Evolutionary conservation across 129 eudicot species (phyloP).

Genomic region (Pseudognaphalium luteoalbum): DNA sequence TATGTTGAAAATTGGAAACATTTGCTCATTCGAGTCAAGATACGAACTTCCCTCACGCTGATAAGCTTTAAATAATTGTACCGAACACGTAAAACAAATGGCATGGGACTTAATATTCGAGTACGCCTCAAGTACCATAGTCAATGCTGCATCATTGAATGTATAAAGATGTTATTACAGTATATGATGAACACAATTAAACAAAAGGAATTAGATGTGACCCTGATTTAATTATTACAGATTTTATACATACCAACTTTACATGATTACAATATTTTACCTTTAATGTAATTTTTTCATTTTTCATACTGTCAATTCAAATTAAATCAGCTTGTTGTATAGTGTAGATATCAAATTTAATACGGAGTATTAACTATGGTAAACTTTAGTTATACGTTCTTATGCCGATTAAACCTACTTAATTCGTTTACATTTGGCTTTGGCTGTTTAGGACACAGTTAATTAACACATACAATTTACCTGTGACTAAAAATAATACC

Average conservation of each 20-base stretch:
- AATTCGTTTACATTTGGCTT: no score
- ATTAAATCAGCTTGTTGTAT: no score
- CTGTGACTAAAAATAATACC: no score
- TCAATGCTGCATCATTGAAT: neutral
- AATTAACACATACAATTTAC: no score
- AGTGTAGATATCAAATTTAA: no score
- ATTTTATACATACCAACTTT: neutral
- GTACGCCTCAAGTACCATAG: conserved; percentile 8
- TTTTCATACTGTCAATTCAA: neutral
- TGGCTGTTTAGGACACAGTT: neutral
- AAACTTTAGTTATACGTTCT: no score
- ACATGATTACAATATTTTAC: neutral
- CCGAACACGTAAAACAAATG: conserved; percentile 10
- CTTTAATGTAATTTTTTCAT: neutral
- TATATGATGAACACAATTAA: neutral
- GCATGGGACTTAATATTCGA: neutral
- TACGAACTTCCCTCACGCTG: neutral
- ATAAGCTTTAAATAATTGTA: conserved; percentile 2
- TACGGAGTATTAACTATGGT: no score
- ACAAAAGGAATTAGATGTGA: conserved; percentile 19
- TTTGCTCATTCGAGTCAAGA: neutral
- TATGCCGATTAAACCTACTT: no score
- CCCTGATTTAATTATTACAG: neutral
- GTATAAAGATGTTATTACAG: neutral
- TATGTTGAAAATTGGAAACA: neutral